phyloP scores from a whole-genome alignment of 164 flowering plant genomes.

The Liquidambar formosana region DNA sequence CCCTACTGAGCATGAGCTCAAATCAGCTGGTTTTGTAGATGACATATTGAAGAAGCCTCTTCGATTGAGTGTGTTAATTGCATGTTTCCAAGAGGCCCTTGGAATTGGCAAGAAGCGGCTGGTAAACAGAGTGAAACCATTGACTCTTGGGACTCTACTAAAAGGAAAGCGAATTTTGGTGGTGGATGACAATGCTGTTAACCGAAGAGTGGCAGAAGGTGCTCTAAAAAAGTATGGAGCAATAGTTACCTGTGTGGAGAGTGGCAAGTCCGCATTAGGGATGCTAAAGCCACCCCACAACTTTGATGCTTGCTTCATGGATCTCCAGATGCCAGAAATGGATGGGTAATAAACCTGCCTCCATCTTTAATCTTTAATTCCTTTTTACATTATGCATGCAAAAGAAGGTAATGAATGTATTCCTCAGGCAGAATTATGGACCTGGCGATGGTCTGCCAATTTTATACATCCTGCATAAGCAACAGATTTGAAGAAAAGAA shows the following conservation, averaged over 20 bases:
- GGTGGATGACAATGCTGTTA: slow-evolving; percentile 88
- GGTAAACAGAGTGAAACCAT: slow-evolving; percentile 32
- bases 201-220: slow-evolving; percentile 87
- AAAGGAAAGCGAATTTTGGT: slow-evolving; percentile 70
- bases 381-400: not conserved
- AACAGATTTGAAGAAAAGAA: not conserved
- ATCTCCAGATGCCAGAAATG: slow-evolving; percentile 98
- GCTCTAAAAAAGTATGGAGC: slow-evolving; percentile 84
- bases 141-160: slow-evolving; percentile 52
- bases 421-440: not conserved
- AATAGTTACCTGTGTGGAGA: slow-evolving; percentile 68
- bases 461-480: not conserved
- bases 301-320: slow-evolving; percentile 96
- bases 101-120: slow-evolving; percentile 46
- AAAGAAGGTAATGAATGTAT: not conserved
- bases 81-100: slow-evolving; percentile 56
- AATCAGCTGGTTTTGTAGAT: slow-evolving; percentile 52
- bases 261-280: slow-evolving; percentile 69
- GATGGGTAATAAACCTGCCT: slow-evolving; percentile 62
- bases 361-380: not conserved
- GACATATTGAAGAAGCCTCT: slow-evolving; percentile 72
- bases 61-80: slow-evolving; percentile 50
- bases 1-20: slow-evolving; percentile 44
- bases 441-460: not conserved
- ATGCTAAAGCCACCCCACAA: slow-evolving; percentile 78